phyloP scores from a whole-genome alignment of 768 basidiomycete species.

The Sporobolomyces roseus region DNA sequence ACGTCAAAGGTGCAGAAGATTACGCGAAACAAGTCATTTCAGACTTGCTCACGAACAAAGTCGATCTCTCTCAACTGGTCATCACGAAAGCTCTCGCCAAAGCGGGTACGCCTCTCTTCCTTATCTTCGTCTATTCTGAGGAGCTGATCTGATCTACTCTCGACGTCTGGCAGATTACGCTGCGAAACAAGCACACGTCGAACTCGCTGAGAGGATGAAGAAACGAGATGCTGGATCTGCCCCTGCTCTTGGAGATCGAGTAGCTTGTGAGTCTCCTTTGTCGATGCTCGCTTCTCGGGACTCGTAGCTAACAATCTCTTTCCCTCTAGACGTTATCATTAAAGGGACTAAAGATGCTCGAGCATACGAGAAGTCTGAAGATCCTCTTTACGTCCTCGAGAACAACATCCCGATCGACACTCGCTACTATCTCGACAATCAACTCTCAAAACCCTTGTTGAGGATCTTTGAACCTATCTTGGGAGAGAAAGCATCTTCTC shows the following conservation, averaged over 20 bases:
- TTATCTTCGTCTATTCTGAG: too few relatives aligned
- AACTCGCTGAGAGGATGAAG: conserved; percentile 91
- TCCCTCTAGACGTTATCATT: conserved; percentile 64
- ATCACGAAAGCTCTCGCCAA: conserved; percentile 97
- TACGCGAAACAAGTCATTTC: conserved; percentile 91
- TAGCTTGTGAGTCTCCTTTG: conserved; percentile 62
- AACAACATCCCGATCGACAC: conserved; percentile 98
- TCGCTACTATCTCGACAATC: conserved; percentile 95
- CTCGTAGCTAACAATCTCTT: background rate
- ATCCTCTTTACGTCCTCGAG: conserved; percentile 93
- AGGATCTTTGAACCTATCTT: conserved; percentile 97
- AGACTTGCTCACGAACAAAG: conserved; percentile 88
- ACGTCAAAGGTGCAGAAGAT: conserved; percentile 90
- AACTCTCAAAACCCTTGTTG: conserved; percentile 92
- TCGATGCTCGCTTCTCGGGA: too few relatives aligned
- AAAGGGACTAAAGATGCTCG: conserved; percentile 94
- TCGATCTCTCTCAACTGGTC: conserved; percentile 98
- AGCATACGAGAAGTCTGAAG: conserved; percentile 97
- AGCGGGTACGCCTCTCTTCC: conserved; percentile 56
- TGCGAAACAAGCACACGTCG: conserved; percentile 93
- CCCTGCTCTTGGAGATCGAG: conserved; percentile 94
- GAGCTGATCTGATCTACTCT: background rate
- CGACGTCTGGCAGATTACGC: conserved; percentile 64
- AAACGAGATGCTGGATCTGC: conserved; percentile 96
- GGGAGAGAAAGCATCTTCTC: conserved; percentile 78